Percentiles rank a stretch among this genome's conserved stretches.
phyloP scores from a whole-genome alignment of 352 stramenopile species.

The Globisporangium nodosum region DNA sequence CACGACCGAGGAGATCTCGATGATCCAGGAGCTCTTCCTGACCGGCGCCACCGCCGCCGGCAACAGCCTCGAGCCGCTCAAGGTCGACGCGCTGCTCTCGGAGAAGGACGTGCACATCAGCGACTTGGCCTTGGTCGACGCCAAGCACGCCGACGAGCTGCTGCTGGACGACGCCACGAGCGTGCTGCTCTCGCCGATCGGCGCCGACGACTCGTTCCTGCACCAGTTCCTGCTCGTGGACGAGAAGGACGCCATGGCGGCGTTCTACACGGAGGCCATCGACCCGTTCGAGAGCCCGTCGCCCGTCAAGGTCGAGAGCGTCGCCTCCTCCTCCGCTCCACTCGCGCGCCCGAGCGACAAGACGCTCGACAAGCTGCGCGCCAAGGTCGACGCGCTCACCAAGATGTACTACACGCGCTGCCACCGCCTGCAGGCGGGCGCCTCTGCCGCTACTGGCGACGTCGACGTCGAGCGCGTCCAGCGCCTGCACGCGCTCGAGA shows the following conservation, averaged over 20 bases:
- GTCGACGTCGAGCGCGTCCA: conserved; percentile 39
- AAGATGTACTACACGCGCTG: conserved; percentile 64
- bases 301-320: conserved; percentile 1
- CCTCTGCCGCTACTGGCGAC: conserved; percentile 4
- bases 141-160: conserved; percentile 13
- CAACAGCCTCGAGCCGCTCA: conserved; percentile 8
- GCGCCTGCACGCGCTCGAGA: conserved; percentile 42
- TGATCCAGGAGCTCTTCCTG: conserved; percentile 55
- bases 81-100: conserved; percentile 10
- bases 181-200: conserved; percentile 55
- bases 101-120: conserved; percentile 34
- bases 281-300: conserved; percentile 46
- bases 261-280: conserved; percentile 54
- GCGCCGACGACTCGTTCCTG: conserved; percentile 37
- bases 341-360: conserved; percentile 19
- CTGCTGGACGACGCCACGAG: conserved; percentile 36
- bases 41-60: not conserved
- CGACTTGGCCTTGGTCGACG: conserved; percentile 32
- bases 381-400: conserved; percentile 43
- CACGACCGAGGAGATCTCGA: conserved; percentile 48
- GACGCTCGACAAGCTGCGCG: conserved; percentile 39
- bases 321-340: not conserved
- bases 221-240: conserved; percentile 33
- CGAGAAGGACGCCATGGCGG: conserved; percentile 56
- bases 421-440: conserved; percentile 24